Evolutionary conservation across 257 asterid genomes (phyloP), one percentile per base, ranked within the genome.

Genomic region (Scutellaria baicalensis): DNA sequence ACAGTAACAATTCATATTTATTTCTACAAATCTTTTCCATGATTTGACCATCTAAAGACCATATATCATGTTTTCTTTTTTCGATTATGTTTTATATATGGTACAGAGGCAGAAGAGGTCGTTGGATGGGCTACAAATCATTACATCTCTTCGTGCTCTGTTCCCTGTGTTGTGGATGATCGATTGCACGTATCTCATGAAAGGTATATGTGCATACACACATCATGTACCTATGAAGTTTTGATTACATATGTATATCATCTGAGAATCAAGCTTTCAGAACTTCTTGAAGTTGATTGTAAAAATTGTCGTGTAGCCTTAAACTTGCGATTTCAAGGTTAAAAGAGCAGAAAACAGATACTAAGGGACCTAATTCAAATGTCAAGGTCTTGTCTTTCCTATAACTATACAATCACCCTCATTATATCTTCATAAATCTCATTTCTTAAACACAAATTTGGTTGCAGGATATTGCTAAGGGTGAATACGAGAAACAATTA

Each of bases 91-190:
- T 40, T 40, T 70, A 23, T 2, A 59, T 6, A 55, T 59, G 59
- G 61, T 52, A 9, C 79, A 88, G 96, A 86, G 77, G 93, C 83
- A 16, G 88, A 86, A 76, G 81, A 67, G 72, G 70, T 88, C 48
- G 75, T 81, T 48, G 93, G 93, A 58, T 86, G 92, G 92, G 92
- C 92, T 5, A 84, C 79, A 73, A 88, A 81, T 67, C 89, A 82
- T 75, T 79, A 82, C 82, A 82, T 88, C 72, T 82, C 86, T 23
- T 76, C 86, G 1, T 88, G 93, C 71, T 66, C 47, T 52, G 66
- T 43, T 68, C 89, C 89, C 47, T 70, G 64, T 64, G 79, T 84
- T 23, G 81, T 80, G 72, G 89, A 75, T 63, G 90, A 69, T 36
- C 76, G 79, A 52, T 73, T 88, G 78, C 74, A 78, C 27, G 45